Evolutionary conservation across 257 asterid genomes (phyloP).

Genomic region (Primulina eburnea): DNA sequence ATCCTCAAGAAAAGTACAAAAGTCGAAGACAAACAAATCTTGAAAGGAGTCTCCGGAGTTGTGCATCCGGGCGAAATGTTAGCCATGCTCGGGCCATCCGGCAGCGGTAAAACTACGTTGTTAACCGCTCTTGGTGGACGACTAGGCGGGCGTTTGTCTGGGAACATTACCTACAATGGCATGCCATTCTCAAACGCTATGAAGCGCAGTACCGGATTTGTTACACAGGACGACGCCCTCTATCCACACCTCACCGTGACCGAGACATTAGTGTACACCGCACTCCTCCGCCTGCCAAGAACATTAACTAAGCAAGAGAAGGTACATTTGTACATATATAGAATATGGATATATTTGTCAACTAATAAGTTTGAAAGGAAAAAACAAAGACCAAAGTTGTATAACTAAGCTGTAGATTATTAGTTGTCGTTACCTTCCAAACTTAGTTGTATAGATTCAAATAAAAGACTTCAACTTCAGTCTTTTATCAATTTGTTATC

Average conservation of each 20-base stretch:
- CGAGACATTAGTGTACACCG: constrained; percentile 57
- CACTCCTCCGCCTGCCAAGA: constrained; percentile 57
- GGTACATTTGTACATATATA: neutral
- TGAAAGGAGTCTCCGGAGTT: constrained; percentile 49
- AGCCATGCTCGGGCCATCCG: constrained; percentile 76
- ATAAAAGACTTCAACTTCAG: neutral
- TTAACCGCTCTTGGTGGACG: constrained; percentile 68
- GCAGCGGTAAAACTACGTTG: constrained; percentile 70
- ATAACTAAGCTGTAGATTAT: no score
- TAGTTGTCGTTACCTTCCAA: no score
- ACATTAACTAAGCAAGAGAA: constrained; percentile 37
- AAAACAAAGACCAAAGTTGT: neutral
- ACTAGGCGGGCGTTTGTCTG: constrained; percentile 35
- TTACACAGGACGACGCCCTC: constrained; percentile 58
- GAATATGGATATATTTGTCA: no score
- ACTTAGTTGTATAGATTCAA: neutral
- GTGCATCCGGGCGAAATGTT: constrained; percentile 59
- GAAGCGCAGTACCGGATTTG: constrained; percentile 65
- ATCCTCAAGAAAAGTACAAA: constrained; percentile 22
- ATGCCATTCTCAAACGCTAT: constrained; percentile 49
- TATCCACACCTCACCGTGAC: constrained; percentile 64
- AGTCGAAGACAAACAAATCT: constrained; percentile 39
- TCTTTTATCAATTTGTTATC: neutral
- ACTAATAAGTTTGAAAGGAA: no score
- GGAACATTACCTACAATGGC: constrained; percentile 48